Base-by-base conservation (phyloP, 805 yeast species). In the Zygosaccharomyces bisporus region DNA sequence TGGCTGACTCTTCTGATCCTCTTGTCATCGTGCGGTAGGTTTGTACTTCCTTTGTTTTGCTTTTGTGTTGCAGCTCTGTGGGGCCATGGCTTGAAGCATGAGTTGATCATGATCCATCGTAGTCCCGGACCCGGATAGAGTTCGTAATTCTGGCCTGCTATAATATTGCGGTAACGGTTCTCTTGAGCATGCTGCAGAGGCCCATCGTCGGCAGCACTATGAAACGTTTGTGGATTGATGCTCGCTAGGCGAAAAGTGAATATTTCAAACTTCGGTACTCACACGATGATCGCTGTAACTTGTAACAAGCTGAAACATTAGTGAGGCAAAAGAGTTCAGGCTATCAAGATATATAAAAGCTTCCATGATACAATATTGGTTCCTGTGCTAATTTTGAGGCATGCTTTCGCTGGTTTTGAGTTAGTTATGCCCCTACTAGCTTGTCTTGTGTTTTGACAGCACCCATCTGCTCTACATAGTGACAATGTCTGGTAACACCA, bases 241-340 rank as follows among this genome's bases (percentile, higher is more conserved):
- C n/a, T n/a, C n/a, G n/a, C n/a, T n/a, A n/a, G n/a, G n/a, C n/a
- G n/a, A n/a, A 23, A 3, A 9, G 4, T 23, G 27, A 23, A 23
- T 9, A 9, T 23, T 21, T 8, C 24, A 23, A 6, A 25, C 10
- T 10, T 27, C n/a, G 10, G 8, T 6, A n/a, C 10, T 24, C 32
- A 16, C 18, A 18, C 31, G 40, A 37, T 37, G 40, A 25, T 16
- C 17, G 24, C 14, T 4, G 16, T 25, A 17, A 25, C 24, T 37
- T 37, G 40, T 25, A 37, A 17, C 40, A 37, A 25, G 17, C 17
- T 37, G 40, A 37, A 37, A 37, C 40, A 20, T 14, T 17, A 18
- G 8, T 14, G 30, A 25, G 16, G 30, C 40, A 37, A 14, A 27
- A n/a, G 16, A n/a, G 16, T 6, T n/a, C 31, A 14, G 6, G 13